phyloP scores from a whole-genome alignment of 345 rosid genomes.

The Cardiospermum halicacabum region DNA sequence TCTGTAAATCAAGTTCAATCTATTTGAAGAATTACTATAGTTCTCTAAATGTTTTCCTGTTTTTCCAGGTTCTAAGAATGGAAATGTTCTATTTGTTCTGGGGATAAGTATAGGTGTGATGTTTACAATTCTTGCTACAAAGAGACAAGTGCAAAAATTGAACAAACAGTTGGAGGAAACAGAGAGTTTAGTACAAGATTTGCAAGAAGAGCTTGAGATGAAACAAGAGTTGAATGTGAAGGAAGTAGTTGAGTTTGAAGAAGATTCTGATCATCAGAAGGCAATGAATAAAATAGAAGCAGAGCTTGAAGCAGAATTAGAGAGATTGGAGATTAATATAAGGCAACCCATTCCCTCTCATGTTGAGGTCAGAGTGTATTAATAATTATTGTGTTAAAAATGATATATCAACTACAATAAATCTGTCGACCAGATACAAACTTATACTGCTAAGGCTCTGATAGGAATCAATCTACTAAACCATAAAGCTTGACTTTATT shows the following conservation, averaged over 20 bases:
- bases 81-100: conserved; percentile 13
- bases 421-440: too few species aligned
- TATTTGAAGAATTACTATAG: neutral
- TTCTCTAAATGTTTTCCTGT: neutral
- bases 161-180: conserved; percentile 22
- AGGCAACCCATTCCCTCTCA: conserved; percentile 10
- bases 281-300: conserved; percentile 33
- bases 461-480: too few species aligned
- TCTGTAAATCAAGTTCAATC: too few species aligned
- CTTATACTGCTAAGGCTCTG: too few species aligned
- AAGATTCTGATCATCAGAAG: conserved; percentile 7
- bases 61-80: conserved; percentile 22
- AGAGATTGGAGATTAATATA: conserved; percentile 26
- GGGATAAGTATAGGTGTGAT: conserved; percentile 25
- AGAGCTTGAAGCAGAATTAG: conserved; percentile 36
- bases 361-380: conserved; percentile 17
- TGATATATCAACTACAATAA: too few species aligned
- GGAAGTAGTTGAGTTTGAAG: conserved; percentile 10
- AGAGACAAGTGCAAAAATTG: conserved; percentile 22
- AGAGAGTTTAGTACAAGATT: conserved; percentile 24
- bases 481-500: too few species aligned
- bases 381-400: neutral
- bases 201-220: conserved; percentile 36
- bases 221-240: conserved; percentile 19
- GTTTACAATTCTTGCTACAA: conserved; percentile 6